Conservation (phyloP, 805 yeast genomes). For the Zygotorulaspora chibaensis region DNA sequence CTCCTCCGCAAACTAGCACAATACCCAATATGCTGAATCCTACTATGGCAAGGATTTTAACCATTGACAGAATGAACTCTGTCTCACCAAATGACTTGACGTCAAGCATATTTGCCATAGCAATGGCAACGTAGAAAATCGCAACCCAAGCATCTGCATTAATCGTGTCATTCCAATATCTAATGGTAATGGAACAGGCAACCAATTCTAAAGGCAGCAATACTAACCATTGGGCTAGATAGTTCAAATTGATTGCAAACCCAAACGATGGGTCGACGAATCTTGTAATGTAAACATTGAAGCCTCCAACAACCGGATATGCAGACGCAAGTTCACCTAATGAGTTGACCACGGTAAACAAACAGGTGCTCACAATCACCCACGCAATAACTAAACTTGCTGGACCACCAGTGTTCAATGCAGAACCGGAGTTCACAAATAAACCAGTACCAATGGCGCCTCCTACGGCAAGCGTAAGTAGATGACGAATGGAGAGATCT, state of each 20-base stretch:
- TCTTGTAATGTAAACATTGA: slow-evolving; percentile 45
- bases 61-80: slow-evolving; percentile 46
- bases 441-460: slow-evolving; percentile 68
- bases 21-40: slow-evolving; percentile 47
- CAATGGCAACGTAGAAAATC: slow-evolving; percentile 47
- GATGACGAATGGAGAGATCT: slow-evolving; percentile 32
- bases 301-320: slow-evolving; percentile 52
- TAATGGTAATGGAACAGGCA: slow-evolving; percentile 54
- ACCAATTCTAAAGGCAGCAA: slow-evolving; percentile 57
- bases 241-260: slow-evolving; percentile 51
- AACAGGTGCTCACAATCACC: slow-evolving; percentile 50
- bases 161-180: slow-evolving; percentile 47
- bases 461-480: slow-evolving; percentile 66
- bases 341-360: slow-evolving; percentile 54
- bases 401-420: slow-evolving; percentile 59
- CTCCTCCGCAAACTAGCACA: slow-evolving; percentile 50
- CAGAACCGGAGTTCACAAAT: slow-evolving; percentile 61
- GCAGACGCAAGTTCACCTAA: slow-evolving; percentile 52
- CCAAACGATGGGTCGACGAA: slow-evolving; percentile 55
- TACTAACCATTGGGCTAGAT: slow-evolving; percentile 53
- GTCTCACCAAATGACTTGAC: slow-evolving; percentile 55
- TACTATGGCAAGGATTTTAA: slow-evolving; percentile 46
- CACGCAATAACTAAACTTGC: slow-evolving; percentile 58
- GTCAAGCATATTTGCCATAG: slow-evolving; percentile 47
- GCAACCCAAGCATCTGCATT: slow-evolving; percentile 61